phyloP scores from a whole-genome alignment of 306 rosid species.

The Malus sylvestris region DNA sequence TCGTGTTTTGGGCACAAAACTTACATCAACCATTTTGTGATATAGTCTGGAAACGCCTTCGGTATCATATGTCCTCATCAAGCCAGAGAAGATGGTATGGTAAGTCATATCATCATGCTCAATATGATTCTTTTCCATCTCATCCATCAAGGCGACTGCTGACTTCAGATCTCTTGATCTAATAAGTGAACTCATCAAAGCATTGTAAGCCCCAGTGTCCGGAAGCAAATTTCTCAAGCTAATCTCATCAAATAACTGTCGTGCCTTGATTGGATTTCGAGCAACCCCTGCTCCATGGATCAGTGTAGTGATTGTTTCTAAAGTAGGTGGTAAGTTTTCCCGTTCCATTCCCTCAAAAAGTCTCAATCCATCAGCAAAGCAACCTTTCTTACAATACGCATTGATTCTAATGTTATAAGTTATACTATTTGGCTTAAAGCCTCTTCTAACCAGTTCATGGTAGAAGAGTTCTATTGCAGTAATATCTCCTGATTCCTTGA shows the following conservation, averaged over 20 bases:
- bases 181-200: constrained; percentile 54
- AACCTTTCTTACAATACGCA: constrained; percentile 72
- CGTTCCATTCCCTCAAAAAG: constrained; percentile 74
- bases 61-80: constrained; percentile 43
- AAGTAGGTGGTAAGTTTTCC: constrained; percentile 27
- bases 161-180: constrained; percentile 52
- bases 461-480: constrained; percentile 72
- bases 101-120: constrained; percentile 56
- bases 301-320: constrained; percentile 74
- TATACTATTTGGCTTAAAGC: constrained; percentile 61
- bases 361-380: constrained; percentile 66
- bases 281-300: constrained; percentile 90
- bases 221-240: constrained; percentile 42
- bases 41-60: constrained; percentile 47
- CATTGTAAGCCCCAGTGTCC: constrained; percentile 68
- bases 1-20: constrained; percentile 59
- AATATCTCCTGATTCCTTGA: constrained; percentile 79
- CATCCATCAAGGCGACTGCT: constrained; percentile 56
- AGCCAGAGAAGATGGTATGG: constrained; percentile 57
- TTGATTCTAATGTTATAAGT: constrained; percentile 72
- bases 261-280: constrained; percentile 49
- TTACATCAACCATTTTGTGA: constrained; percentile 50
- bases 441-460: constrained; percentile 76
- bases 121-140: constrained; percentile 55
- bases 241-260: constrained; percentile 59